Conservation (phyloP, 2,329 filamentous ascomycete species). For the Sclerotinia trifoliorum region DNA sequence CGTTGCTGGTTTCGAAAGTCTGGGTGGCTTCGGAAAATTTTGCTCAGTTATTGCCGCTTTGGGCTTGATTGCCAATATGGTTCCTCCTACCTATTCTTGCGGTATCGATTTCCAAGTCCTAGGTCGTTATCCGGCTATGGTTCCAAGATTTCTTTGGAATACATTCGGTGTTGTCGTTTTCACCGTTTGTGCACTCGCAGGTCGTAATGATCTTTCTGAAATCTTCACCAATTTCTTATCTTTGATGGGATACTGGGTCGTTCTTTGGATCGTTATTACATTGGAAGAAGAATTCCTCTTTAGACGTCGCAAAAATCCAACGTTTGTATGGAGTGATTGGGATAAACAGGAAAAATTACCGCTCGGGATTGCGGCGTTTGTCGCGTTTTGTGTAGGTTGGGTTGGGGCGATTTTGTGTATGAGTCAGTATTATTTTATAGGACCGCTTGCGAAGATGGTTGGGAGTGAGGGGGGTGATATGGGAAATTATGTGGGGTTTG, state of each 20-base stretch:
- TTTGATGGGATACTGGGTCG: slow-evolving; percentile 70
- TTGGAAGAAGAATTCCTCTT: slow-evolving; percentile 64
- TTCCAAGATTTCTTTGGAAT: slow-evolving; percentile 66
- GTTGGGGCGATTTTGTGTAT: slow-evolving; percentile 63
- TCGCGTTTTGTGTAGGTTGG: slow-evolving; percentile 64
- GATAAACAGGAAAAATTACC: slow-evolving; percentile 58
- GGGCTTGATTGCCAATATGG: slow-evolving; percentile 63
- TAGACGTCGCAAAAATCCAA: slow-evolving; percentile 43
- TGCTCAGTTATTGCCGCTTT: slow-evolving; percentile 64
- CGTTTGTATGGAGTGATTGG: slow-evolving; percentile 62
- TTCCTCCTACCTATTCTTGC: slow-evolving; percentile 62
- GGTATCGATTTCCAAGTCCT: slow-evolving; percentile 69
- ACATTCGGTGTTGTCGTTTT: slow-evolving; percentile 61
- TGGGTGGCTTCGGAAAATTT: slow-evolving; percentile 64
- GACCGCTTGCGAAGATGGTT: slow-evolving; percentile 57
- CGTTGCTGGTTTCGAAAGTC: slow-evolving; percentile 57
- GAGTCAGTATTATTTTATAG: slow-evolving; percentile 66
- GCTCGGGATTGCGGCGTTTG: slow-evolving; percentile 58
- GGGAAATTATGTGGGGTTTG: slow-evolving; percentile 51
- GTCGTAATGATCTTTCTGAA: slow-evolving; percentile 57
- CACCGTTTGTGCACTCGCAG: slow-evolving; percentile 62
- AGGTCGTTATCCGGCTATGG: slow-evolving; percentile 53
- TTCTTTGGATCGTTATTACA: slow-evolving; percentile 62
- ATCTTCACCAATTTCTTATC: slow-evolving; percentile 70
- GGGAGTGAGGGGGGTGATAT: slow-evolving; percentile 45